These are phyloP conservation scores for Monascus ruber DNA, from an alignment of 2,329 filamentous ascomycete genomes.

Conservation along the genomic window DNA sequence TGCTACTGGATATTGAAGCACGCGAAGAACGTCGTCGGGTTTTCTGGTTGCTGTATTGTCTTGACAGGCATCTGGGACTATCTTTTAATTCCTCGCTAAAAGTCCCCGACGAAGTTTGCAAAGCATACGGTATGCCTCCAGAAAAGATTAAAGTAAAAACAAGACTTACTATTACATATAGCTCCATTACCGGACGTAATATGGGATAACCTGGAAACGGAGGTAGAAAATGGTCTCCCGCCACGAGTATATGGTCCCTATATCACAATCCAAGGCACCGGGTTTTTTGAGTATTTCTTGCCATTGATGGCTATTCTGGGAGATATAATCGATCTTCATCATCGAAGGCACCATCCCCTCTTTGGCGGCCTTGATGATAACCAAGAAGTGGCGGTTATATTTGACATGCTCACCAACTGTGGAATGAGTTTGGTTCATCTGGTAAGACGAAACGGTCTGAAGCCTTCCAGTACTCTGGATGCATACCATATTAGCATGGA, in stretches of 20 bases:
- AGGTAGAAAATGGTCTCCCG: slow-evolving; percentile 20
- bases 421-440: slow-evolving; percentile 29
- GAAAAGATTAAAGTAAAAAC: too few species aligned
- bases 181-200: slow-evolving; percentile 30
- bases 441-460: slow-evolving; percentile 6
- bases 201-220: slow-evolving; percentile 31
- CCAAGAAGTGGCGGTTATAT: slow-evolving; percentile 24
- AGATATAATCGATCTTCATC: slow-evolving; percentile 40
- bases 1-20: not conserved
- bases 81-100: slow-evolving; percentile 36
- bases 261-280: slow-evolving; percentile 24
- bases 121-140: slow-evolving; percentile 19
- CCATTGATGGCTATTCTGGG: slow-evolving; percentile 40
- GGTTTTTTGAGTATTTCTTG: slow-evolving; percentile 41
- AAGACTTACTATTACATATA: not conserved
- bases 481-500: not conserved
- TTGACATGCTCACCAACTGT: slow-evolving; percentile 27
- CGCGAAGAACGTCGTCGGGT: slow-evolving; percentile 37
- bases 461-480: not conserved
- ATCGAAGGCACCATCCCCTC: slow-evolving; percentile 33
- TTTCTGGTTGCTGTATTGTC: slow-evolving; percentile 39
- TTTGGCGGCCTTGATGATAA: slow-evolving; percentile 28
- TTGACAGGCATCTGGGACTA: slow-evolving; percentile 38
- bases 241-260: slow-evolving; percentile 27
- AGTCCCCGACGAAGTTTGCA: slow-evolving; percentile 38